A percentile compares a stretch with the other conserved stretches of the same genome.
These are phyloP conservation scores for Chalaropsis thielavioides DNA, from an alignment of 2,329 filamentous ascomycete species.

Conservation along the genomic window DNA sequence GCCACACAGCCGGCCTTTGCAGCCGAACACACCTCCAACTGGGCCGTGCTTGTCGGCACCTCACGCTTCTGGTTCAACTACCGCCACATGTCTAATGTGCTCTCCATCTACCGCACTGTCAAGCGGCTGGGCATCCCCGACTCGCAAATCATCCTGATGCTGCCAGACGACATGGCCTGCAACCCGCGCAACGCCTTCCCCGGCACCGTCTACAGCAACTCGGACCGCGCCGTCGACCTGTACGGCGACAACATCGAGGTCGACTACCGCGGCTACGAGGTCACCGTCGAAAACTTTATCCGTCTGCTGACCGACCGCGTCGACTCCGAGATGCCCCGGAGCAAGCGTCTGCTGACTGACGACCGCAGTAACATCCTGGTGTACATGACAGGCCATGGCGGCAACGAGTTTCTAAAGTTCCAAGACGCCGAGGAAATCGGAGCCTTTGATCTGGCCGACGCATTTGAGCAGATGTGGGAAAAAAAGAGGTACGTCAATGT, in stretches of 20 bases:
- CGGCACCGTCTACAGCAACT: conserved; percentile 96
- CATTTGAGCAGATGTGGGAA: conserved; percentile 99
- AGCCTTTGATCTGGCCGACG: conserved; percentile 87
- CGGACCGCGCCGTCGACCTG: conserved; percentile 83
- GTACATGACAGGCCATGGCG: conserved; percentile 98
- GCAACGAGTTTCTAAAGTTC: conserved; percentile 96
- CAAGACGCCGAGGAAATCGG: conserved; percentile 97
- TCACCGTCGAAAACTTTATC: conserved; percentile 98
- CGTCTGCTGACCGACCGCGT: conserved; percentile 86
- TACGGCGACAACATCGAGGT: conserved; percentile 99
- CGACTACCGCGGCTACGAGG: conserved; percentile 94
- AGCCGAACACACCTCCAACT: conserved; percentile 89
- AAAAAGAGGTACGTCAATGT: conserved; percentile 63
- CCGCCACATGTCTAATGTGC: conserved; percentile 90
- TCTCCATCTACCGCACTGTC: conserved; percentile 93
- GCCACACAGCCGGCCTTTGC: conserved; percentile 29
- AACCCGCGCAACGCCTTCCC: conserved; percentile 97
- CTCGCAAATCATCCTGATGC: conserved; percentile 98
- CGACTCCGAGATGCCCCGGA: conserved; percentile 84
- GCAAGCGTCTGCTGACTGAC: conserved; percentile 85
- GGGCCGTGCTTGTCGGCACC: conserved; percentile 96
- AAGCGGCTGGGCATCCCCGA: conserved; percentile 96
- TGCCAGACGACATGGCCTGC: conserved; percentile 99
- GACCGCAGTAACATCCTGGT: conserved; percentile 93
- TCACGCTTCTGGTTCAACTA: conserved; percentile 99